Evolutionary conservation across 2,329 filamentous ascomycete species (phyloP).

Genomic region (Colletotrichum gigasporum): DNA sequence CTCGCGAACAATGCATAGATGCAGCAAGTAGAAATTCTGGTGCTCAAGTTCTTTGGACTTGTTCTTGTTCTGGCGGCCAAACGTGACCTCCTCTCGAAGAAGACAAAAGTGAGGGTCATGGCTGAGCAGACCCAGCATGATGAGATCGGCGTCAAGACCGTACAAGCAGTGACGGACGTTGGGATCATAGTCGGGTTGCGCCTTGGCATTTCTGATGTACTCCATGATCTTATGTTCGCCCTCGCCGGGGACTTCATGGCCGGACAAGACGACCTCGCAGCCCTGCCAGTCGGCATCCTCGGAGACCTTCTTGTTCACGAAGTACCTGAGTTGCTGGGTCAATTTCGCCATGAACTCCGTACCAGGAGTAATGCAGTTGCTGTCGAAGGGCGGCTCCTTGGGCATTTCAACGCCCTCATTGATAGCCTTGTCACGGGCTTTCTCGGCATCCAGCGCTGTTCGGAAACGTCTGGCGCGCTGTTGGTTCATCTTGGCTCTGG

Average conservation of each 20-base stretch:
- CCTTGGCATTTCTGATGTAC: constrained; percentile 97
- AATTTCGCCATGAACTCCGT: constrained; percentile 98
- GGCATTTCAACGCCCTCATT: constrained; percentile 90
- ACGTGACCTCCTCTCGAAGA: constrained; percentile 96
- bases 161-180: constrained; percentile 98
- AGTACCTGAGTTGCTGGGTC: constrained; percentile 94
- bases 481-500: constrained; percentile 99
- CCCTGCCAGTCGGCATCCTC: constrained; percentile 98
- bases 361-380: constrained; percentile 98
- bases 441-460: constrained; percentile 90
- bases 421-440: constrained; percentile 91
- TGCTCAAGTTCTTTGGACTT: constrained; percentile 98
- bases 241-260: constrained; percentile 97
- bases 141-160: constrained; percentile 95
- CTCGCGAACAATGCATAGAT: constrained; percentile 96
- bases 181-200: constrained; percentile 89
- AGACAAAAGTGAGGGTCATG: constrained; percentile 99
- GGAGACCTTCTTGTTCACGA: constrained; percentile 98
- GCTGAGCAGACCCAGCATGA: constrained; percentile 97
- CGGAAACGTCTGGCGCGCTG: constrained; percentile 95
- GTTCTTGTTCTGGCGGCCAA: constrained; percentile 85
- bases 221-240: constrained; percentile 99
- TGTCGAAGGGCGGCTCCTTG: constrained; percentile 95
- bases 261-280: constrained; percentile 94
- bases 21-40: constrained; percentile 97